Evolutionary conservation across 78 protist species (phyloP).

Genomic region (Polysphondylium violaceum): DNA sequence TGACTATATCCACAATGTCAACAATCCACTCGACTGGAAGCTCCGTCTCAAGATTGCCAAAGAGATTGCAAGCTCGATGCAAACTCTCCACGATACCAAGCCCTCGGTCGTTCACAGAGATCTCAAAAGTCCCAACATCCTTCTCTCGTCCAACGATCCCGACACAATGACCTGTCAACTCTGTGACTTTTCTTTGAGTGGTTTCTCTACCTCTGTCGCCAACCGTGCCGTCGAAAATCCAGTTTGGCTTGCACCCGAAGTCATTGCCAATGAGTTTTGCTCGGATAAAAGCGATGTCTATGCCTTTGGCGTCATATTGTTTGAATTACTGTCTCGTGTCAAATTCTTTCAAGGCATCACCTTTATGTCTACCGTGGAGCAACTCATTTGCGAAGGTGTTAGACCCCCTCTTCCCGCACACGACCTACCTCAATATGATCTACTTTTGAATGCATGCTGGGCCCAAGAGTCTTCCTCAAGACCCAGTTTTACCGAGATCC

Average conservation of each 20-base stretch:
- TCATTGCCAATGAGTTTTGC: constrained; percentile 56
- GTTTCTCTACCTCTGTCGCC: constrained; percentile 57
- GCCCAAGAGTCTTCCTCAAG: constrained; percentile 56
- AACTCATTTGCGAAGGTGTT: constrained; percentile 53
- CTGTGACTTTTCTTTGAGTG: constrained; percentile 71
- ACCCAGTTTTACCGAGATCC: constrained; percentile 38
- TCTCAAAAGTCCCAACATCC: constrained; percentile 63
- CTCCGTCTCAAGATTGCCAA: constrained; percentile 50
- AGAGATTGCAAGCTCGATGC: constrained; percentile 40
- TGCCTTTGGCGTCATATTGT: constrained; percentile 66
- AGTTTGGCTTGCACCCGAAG: constrained; percentile 85
- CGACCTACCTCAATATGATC: constrained; percentile 25
- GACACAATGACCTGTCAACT: constrained; percentile 29
- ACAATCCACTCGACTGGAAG: constrained; percentile 30
- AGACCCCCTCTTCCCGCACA: constrained; percentile 73
- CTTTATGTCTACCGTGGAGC: constrained; percentile 70
- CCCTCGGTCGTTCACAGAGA: constrained; percentile 79
- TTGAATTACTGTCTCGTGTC: constrained; percentile 44
- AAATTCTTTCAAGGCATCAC: constrained; percentile 40
- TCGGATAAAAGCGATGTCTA: constrained; percentile 74
- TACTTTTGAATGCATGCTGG: constrained; percentile 51
- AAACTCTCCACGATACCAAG: constrained; percentile 49
- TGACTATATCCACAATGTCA: constrained; percentile 36
- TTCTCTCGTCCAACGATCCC: constrained; percentile 41
- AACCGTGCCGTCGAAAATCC: constrained; percentile 75